Conservation (phyloP, 2,329 filamentous ascomycete species). For the Sordariomycetes sp. region DNA sequence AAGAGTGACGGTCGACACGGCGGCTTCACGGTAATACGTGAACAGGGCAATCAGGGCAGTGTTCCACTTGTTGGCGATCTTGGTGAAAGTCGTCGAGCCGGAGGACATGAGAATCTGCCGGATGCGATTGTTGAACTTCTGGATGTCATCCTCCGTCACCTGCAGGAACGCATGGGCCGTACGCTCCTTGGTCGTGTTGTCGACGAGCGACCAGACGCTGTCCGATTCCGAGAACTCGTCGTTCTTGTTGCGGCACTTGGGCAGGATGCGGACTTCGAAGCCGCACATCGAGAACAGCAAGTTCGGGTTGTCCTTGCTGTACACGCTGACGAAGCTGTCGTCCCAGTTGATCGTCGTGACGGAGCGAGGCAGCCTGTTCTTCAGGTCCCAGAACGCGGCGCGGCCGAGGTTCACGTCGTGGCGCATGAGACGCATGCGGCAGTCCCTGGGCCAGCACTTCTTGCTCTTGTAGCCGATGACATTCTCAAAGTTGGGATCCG, state of each 20-base stretch:
- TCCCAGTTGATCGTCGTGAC: slow-evolving; percentile 99
- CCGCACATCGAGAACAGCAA: slow-evolving; percentile 95
- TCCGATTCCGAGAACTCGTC: slow-evolving; percentile 97
- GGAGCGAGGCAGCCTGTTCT: slow-evolving; percentile 88
- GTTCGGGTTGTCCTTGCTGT: slow-evolving; percentile 96
- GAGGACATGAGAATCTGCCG: slow-evolving; percentile 98
- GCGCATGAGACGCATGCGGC: slow-evolving; percentile 94
- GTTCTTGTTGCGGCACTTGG: slow-evolving; percentile 88
- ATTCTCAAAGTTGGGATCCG: slow-evolving; percentile 98
- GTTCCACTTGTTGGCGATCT: slow-evolving; percentile 99
- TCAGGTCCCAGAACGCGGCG: slow-evolving; percentile 97
- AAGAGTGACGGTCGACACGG: slow-evolving; percentile 86
- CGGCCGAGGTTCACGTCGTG: slow-evolving; percentile 97
- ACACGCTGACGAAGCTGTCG: slow-evolving; percentile 95
- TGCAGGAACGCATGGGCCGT: slow-evolving; percentile 96
- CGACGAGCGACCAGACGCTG: slow-evolving; percentile 94
- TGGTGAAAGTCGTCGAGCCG: slow-evolving; percentile 97
- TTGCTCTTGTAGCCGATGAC: slow-evolving; percentile 99
- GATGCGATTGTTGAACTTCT: slow-evolving; percentile 98
- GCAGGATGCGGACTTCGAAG: slow-evolving; percentile 92
- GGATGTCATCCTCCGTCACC: slow-evolving; percentile 94
- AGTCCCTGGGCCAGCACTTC: slow-evolving; percentile 98
- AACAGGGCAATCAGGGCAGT: slow-evolving; percentile 94
- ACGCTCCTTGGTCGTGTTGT: slow-evolving; percentile 93
- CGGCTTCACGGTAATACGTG: slow-evolving; percentile 96